These are phyloP conservation scores for Nitzschia putrida DNA, from an alignment of 108 stramenopile species.

Conservation along the genomic window DNA sequence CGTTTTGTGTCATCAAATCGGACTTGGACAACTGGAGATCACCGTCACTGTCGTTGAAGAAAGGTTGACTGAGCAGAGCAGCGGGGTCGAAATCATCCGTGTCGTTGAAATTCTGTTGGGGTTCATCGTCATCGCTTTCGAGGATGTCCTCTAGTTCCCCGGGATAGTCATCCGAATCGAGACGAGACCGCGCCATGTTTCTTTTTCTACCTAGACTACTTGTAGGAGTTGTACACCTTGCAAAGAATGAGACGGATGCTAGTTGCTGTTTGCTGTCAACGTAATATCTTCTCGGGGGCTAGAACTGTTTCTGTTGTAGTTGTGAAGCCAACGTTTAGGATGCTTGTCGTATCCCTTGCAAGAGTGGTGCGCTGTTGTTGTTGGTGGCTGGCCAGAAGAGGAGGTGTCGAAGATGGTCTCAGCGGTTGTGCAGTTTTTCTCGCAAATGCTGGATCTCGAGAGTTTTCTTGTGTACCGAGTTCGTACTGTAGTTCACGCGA, in stretches of 20 bases:
- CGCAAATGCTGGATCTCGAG: too few relatives aligned
- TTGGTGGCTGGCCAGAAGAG: too few relatives aligned
- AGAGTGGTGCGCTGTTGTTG: too few relatives aligned
- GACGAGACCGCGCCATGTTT: slow-evolving; percentile 7
- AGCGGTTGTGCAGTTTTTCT: too few relatives aligned
- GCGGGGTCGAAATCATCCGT: slow-evolving; percentile 21
- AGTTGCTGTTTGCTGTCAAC: background rate
- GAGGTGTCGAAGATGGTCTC: too few relatives aligned
- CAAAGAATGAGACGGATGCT: background rate
- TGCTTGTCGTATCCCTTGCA: too few relatives aligned
- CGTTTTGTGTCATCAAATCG: background rate
- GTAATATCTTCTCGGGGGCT: too few relatives aligned
- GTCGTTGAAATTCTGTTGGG: slow-evolving; percentile 7
- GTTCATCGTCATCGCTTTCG: slow-evolving; percentile 20
- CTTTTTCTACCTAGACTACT: background rate
- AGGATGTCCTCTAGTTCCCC: slow-evolving; percentile 23
- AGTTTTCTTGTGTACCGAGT: too few relatives aligned
- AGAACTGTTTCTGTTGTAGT: too few relatives aligned
- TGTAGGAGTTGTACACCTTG: background rate
- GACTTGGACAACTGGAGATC: slow-evolving; percentile 6
- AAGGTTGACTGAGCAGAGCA: slow-evolving; percentile 12
- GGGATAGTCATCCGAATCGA: slow-evolving; percentile 7
- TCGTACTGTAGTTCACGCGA: too few relatives aligned
- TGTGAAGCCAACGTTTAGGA: too few relatives aligned
- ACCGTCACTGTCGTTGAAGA: slow-evolving; percentile 22